Evolutionary conservation across 495 filamentous ascomycete genomes (phyloP).

Genomic region (Xylaria scruposa): DNA sequence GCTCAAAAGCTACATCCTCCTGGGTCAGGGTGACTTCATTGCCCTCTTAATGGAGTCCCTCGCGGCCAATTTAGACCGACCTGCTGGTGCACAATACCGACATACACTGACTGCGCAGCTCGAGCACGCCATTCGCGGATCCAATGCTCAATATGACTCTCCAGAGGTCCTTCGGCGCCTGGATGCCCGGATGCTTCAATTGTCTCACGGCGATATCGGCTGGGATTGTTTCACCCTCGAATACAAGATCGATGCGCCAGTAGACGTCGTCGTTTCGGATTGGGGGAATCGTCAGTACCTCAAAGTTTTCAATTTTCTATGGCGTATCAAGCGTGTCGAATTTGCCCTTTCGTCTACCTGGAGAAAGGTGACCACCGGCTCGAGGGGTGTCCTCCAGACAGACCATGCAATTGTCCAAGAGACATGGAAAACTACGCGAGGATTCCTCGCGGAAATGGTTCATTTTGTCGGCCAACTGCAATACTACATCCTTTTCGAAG

Average conservation of each 20-base stretch:
- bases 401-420: constrained; percentile 75
- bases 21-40: constrained; percentile 98
- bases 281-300: constrained; percentile 96
- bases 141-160: constrained; percentile 94
- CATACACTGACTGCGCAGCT: constrained; percentile 96
- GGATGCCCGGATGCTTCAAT: constrained; percentile 94
- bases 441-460: constrained; percentile 94
- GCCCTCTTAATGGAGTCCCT: constrained; percentile 96
- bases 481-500: constrained; percentile 98
- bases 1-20: constrained; percentile 90
- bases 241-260: constrained; percentile 96
- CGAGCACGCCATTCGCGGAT: constrained; percentile 95
- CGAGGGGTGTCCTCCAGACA: constrained; percentile 85
- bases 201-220: constrained; percentile 94
- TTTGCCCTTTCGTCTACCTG: constrained; percentile 90
- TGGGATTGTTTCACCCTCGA: constrained; percentile 99
- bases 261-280: constrained; percentile 96
- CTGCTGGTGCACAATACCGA: constrained; percentile 92
- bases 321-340: constrained; percentile 97
- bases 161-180: constrained; percentile 91
- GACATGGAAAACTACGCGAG: constrained; percentile 90
- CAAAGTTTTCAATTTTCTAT: constrained; percentile 99
- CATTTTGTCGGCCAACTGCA: constrained; percentile 97
- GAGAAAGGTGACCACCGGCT: constrained; percentile 95
- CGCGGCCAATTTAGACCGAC: constrained; percentile 88